Base-by-base conservation (phyloP, 192 early-diverging fungal genomes). In the Entomortierella parvispora region DNA sequence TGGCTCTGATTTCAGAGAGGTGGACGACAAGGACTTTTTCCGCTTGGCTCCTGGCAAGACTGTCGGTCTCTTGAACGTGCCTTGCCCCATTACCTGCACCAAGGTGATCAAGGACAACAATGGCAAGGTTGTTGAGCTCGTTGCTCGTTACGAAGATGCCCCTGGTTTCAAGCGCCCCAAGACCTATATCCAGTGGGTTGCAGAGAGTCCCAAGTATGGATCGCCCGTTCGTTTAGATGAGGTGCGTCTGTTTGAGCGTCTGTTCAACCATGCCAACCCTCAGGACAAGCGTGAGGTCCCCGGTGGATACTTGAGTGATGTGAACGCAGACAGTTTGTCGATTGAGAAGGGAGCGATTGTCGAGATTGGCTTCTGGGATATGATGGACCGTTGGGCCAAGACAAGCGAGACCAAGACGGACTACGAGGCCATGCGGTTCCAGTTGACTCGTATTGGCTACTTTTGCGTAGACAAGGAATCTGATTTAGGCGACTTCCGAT, bases 101-200 rank as follows among this genome's bases (percentile, higher is more conserved):
- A 89, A 87, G 18, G 89, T 95, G 11, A 85, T 91, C 25, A 91
- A 90, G 75, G 91, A 94, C 80, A 81, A 82, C 6, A 72, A 86
- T 45, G 98, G 98, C 50, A 91, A 93, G 62, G 83, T 99, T 58
- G 80, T 86, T 22, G 93, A 97, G 79, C 69, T 99, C 31, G 81
- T 89, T 43, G 95, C 92, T 57, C 83, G 84, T 40, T 96, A 95
- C 72, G 93, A 97, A 62, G 89, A 91, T 69, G 84, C 68, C 23
- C 62, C 57, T 2, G 87, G 81, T 22, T 85, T 86, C 70, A 86
- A 80, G 67, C 94, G 94, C 83, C 95, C 98, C 58, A 99, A 97
- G 88, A 92, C 98, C 3, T 99, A 92, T 82, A 98, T 99, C 84
- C 98, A 99, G 79, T 99, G 98, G 98, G 86, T 99, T 26, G 94